Evolutionary conservation across 2,329 filamentous ascomycete species (phyloP).

Genomic region (Ophiostoma sp.): DNA sequence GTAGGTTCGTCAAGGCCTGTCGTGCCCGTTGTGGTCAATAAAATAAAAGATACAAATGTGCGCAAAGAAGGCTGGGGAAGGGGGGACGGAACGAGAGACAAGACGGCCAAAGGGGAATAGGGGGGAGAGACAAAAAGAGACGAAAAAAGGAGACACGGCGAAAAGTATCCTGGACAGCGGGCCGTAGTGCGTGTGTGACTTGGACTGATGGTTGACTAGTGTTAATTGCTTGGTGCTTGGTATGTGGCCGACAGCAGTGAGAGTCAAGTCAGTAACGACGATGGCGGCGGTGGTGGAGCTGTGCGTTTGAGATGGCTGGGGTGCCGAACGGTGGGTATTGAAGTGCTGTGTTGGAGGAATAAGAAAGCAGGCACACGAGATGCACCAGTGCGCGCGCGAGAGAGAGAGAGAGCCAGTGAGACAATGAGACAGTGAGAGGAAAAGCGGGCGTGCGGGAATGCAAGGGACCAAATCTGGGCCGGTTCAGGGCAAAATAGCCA

Average conservation of each 20-base stretch:
- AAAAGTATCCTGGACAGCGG: not conserved
- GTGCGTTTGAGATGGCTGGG: constrained; percentile 22
- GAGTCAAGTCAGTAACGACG: not conserved
- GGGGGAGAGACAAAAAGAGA: constrained; percentile 15
- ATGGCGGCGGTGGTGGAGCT: constrained; percentile 13
- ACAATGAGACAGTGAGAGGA: constrained; percentile 1
- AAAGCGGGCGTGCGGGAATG: constrained; percentile 12
- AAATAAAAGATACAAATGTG: constrained; percentile 8
- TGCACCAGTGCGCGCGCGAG: not conserved
- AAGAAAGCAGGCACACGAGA: not conserved
- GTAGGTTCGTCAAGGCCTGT: constrained; percentile 12
- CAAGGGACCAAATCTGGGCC: constrained; percentile 11
- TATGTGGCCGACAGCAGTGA: not conserved
- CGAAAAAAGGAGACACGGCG: constrained; percentile 18
- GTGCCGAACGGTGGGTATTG: not conserved
- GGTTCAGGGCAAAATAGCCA: constrained; percentile 14
- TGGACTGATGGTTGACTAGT: not conserved
- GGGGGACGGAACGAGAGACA: constrained; percentile 6
- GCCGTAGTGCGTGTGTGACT: not conserved
- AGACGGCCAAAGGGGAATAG: constrained; percentile 20
- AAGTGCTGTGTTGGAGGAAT: not conserved
- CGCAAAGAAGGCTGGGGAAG: constrained; percentile 19
- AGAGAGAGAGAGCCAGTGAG: not conserved
- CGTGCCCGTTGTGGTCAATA: constrained; percentile 12
- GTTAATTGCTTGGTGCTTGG: not conserved